Conservation (phyloP, 371 early-diverging fungal genomes). For the Haplosporangium sp. region DNA sequence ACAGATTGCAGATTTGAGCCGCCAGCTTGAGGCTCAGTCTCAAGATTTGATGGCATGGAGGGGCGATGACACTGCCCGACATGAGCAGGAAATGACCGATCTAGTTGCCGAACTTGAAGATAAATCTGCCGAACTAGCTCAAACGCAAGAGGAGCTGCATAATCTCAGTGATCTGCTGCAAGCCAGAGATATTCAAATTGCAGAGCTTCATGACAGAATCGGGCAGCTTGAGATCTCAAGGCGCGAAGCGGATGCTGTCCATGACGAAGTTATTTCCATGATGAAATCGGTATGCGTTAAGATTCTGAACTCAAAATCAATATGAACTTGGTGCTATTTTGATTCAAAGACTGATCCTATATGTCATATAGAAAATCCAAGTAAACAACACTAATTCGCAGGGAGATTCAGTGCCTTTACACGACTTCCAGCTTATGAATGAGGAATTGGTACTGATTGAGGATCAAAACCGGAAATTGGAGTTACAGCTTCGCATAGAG, state of each 20-base stretch:
- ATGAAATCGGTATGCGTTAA: slow-evolving; percentile 30
- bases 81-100: slow-evolving; percentile 38
- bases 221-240: slow-evolving; percentile 17
- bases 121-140: slow-evolving; percentile 27
- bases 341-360: neutral
- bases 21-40: slow-evolving; percentile 26
- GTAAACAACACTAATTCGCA: slow-evolving; percentile 7
- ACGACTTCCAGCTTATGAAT: slow-evolving; percentile 27
- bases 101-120: slow-evolving; percentile 47
- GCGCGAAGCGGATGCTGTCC: slow-evolving; percentile 30
- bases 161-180: slow-evolving; percentile 17
- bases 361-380: slow-evolving; percentile 32
- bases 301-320: no score
- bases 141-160: slow-evolving; percentile 17
- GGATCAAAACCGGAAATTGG: slow-evolving; percentile 31
- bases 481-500: slow-evolving; percentile 28
- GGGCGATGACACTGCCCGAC: slow-evolving; percentile 34
- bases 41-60: slow-evolving; percentile 32
- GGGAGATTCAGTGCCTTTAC: slow-evolving; percentile 13
- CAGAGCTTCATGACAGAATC: slow-evolving; percentile 29
- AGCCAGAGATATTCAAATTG: slow-evolving; percentile 21
- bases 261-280: slow-evolving; percentile 41
- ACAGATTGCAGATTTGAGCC: slow-evolving; percentile 22
- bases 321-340: neutral
- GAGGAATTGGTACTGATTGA: slow-evolving; percentile 34